phyloP scores from a whole-genome alignment of 352 stramenopile species.

The Pythium volutum region DNA sequence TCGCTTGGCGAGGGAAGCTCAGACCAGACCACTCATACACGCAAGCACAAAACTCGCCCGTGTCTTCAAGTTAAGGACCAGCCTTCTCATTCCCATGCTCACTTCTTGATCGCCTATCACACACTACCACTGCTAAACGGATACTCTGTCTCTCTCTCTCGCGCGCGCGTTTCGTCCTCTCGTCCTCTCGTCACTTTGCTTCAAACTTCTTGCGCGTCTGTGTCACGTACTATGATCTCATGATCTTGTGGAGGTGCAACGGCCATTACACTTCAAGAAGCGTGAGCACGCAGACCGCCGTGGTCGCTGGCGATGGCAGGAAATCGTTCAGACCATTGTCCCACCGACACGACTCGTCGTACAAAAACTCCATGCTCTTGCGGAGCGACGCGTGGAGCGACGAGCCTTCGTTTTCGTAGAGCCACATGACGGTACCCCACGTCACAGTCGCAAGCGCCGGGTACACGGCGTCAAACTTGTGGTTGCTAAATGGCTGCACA shows the following conservation, averaged over 20 bases:
- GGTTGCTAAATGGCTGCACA: constrained; percentile 53
- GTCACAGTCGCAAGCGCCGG: constrained; percentile 70
- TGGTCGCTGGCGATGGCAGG: constrained; percentile 70
- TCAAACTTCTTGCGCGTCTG: constrained; percentile 5
- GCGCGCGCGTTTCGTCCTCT: background rate
- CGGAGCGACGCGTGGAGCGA: constrained; percentile 76
- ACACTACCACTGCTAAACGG: background rate
- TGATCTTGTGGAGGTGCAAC: background rate
- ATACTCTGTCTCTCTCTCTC: background rate
- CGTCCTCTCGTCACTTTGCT: background rate
- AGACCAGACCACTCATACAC: too few relatives aligned
- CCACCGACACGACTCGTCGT: constrained; percentile 83
- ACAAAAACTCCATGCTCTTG: constrained; percentile 89
- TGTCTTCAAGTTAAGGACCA: too few relatives aligned
- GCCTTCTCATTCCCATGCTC: background rate
- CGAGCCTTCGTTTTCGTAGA: constrained; percentile 83
- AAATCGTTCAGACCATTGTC: constrained; percentile 68
- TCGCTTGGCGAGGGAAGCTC: too few relatives aligned
- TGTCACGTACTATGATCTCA: constrained; percentile 7
- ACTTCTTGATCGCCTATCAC: background rate
- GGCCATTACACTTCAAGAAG: constrained; percentile 49
- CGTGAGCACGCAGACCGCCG: constrained; percentile 56
- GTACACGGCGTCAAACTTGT: constrained; percentile 77
- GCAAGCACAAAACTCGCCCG: too few relatives aligned
- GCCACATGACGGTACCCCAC: constrained; percentile 84